Conservation (phyloP, 192 early-diverging fungal species). For the Lunasporangiospora selenospora region DNA sequence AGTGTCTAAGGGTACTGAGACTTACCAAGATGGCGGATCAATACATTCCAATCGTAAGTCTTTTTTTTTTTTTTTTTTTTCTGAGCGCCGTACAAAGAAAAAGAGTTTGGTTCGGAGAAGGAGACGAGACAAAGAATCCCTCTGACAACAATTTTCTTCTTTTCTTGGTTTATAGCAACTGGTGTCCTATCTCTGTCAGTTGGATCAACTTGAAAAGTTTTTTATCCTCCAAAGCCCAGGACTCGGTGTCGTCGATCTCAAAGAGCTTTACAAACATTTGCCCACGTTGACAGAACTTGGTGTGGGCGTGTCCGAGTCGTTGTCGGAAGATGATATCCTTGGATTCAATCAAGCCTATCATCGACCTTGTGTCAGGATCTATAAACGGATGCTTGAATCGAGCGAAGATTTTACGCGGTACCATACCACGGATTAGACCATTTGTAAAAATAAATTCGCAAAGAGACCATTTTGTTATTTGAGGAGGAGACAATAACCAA, state of each 20-base stretch:
- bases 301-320: conserved; percentile 10
- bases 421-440: too few relatives aligned
- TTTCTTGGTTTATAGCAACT: conserved; percentile 12
- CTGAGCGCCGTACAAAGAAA: background rate
- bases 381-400: conserved; percentile 28
- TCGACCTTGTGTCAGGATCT: conserved; percentile 18
- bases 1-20: conserved; percentile 11
- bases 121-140: background rate
- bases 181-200: conserved; percentile 38
- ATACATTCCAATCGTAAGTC: conserved; percentile 28
- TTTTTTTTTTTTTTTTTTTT: background rate
- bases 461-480: too few relatives aligned
- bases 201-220: conserved; percentile 38
- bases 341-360: conserved; percentile 9
- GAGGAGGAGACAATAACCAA: too few relatives aligned
- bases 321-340: conserved; percentile 10
- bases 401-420: too few relatives aligned
- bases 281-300: conserved; percentile 19
- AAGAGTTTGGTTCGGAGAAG: too few relatives aligned
- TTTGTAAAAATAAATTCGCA: too few relatives aligned
- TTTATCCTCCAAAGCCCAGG: conserved; percentile 34
- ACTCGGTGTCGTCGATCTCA: conserved; percentile 13
- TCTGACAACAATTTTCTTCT: background rate
- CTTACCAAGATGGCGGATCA: conserved; percentile 31
- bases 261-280: conserved; percentile 10